Evolutionary conservation across 2,329 filamentous ascomycete species (phyloP), one percentile per base, ranked within the genome.

Genomic region (Dendryphion nanum): DNA sequence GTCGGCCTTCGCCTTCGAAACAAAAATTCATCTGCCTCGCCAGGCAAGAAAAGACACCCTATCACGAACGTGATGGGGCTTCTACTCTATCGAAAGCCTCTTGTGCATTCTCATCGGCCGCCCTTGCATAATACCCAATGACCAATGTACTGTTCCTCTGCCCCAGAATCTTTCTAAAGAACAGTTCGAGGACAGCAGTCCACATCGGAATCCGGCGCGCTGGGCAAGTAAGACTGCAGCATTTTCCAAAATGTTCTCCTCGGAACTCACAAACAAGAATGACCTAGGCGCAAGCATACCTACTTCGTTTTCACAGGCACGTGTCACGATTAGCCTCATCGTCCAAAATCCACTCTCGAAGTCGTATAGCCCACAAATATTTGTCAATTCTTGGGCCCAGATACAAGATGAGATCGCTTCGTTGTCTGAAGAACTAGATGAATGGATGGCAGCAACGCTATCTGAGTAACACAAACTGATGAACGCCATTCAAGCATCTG

Each of bases 1-100:
- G 46, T 67, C 4, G 66, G 66, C 6, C 44, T 70, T 12, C 65
- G 69, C 34, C 37, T 67, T 19, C 55, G 56, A 6, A 69, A 66
- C 26, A 49, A 59, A 18, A 55, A 55, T 30, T 43, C 45, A 5
- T 41, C 45, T 3, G 39, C 54, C 15, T 40, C 48, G 10, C 43
- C 50, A 4, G 41, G 50, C 8, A 4, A 47, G 54, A 20, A 64
- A 59, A 38, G 67, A 69, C 41, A 44, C 55, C 4, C 41, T 65
- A 18, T 48, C 55, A 17, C 56, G 61, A 20, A 56, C 64, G 15
- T 70, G 68, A 67, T 68, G 66, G 61, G 59, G 57, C 13, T 38
- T 68, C 15, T 64, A 59, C 37, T 53, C 54, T 3, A 35, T 65
- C 14, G 67, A 70, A 41, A 48, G 53, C n/a, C 44, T 62, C 3